Percentiles rank a stretch among this genome's conserved stretches.
Evolutionary conservation across 73 alveolate genomes (phyloP).

Genomic region (Loxodes magnus): DNA sequence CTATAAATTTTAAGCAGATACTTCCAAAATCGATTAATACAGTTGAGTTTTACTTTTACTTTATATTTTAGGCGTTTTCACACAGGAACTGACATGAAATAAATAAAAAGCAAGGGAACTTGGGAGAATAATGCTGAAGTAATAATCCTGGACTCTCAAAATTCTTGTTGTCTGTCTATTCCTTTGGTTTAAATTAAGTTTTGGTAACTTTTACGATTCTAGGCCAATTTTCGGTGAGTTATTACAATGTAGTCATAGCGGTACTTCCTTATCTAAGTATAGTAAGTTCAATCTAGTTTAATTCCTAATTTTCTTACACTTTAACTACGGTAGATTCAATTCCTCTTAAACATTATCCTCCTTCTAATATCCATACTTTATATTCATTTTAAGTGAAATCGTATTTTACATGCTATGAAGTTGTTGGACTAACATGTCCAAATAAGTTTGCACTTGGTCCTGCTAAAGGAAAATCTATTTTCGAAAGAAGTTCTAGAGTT

Average conservation of each 20-base stretch:
- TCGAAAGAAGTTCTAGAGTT: slow-evolving; percentile 45
- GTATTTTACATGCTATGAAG: slow-evolving; percentile 69
- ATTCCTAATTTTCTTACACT: slow-evolving; percentile 18
- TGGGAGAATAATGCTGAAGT: slow-evolving; percentile 76
- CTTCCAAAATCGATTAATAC: no score
- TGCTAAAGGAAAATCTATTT: slow-evolving; percentile 60
- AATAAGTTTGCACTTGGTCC: slow-evolving; percentile 90
- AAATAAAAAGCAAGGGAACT: slow-evolving; percentile 50
- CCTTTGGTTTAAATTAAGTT: slow-evolving; percentile 17
- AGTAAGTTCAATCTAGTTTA: not conserved
- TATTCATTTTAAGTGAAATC: slow-evolving; percentile 51
- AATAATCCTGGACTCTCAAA: slow-evolving; percentile 80
- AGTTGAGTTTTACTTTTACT: slow-evolving; percentile 13
- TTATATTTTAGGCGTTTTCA: slow-evolving; percentile 15
- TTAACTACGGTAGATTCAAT: slow-evolving; percentile 87
- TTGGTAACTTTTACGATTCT: slow-evolving; percentile 23
- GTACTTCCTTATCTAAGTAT: slow-evolving; percentile 63
- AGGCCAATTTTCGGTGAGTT: slow-evolving; percentile 20
- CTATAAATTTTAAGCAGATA: no score
- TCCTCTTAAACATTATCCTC: slow-evolving; percentile 67
- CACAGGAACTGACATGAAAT: slow-evolving; percentile 4
- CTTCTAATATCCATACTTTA: slow-evolving; percentile 70
- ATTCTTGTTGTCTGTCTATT: slow-evolving; percentile 18
- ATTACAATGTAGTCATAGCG: slow-evolving; percentile 25
- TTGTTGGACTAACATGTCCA: slow-evolving; percentile 82